Evolutionary conservation across 352 stramenopile species (phyloP).

Genomic region (Sclerospora graminicola): DNA sequence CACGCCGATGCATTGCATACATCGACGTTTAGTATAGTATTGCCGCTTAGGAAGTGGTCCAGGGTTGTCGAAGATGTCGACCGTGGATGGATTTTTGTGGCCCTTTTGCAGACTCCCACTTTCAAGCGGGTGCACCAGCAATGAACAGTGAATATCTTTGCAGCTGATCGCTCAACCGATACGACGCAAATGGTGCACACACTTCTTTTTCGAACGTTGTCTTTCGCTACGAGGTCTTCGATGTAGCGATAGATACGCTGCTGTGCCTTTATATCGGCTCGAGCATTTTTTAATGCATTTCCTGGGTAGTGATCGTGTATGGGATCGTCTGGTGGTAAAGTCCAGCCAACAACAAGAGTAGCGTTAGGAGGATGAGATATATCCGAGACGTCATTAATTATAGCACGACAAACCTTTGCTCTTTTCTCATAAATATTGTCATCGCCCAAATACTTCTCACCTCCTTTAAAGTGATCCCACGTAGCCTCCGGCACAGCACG

Average conservation of each 20-base stretch:
- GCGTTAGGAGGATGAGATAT: too few species aligned
- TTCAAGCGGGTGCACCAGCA: too few species aligned
- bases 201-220: neutral
- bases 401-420: constrained; percentile 10
- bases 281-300: constrained; percentile 34
- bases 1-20: too few species aligned
- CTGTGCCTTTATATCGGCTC: too few species aligned
- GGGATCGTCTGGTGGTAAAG: constrained; percentile 9
- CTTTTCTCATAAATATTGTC: constrained; percentile 28
- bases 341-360: neutral
- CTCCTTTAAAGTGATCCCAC: constrained; percentile 34
- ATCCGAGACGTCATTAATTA: too few species aligned
- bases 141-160: too few species aligned
- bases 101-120: too few species aligned
- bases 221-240: constrained; percentile 5
- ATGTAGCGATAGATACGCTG: constrained; percentile 45
- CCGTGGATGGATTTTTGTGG: too few species aligned
- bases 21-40: too few species aligned
- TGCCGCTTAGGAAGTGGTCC: too few species aligned
- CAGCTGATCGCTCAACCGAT: too few species aligned
- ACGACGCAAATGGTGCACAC: neutral
- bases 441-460: constrained; percentile 22
- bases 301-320: constrained; percentile 41
- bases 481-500: constrained; percentile 20
- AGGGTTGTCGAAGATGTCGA: too few species aligned